Evolutionary conservation across 2,329 filamentous ascomycete genomes (phyloP).

Genomic region (Calcarisporium arbuscula): DNA sequence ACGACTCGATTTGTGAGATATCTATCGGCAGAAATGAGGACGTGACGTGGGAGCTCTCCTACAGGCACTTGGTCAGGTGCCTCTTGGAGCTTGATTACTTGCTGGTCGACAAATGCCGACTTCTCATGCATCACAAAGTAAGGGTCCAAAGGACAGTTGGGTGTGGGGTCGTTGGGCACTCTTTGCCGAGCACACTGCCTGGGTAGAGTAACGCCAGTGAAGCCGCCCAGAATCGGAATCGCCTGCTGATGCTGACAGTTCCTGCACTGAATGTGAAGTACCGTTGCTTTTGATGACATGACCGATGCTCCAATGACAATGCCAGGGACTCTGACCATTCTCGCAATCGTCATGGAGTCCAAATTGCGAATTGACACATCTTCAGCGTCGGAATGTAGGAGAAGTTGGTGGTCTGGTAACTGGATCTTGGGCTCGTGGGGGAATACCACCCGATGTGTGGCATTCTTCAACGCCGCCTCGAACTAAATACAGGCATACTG

Average conservation of each 20-base stretch:
- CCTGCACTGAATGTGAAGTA: slow-evolving; percentile 79
- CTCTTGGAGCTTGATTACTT: slow-evolving; percentile 96
- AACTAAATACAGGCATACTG: slow-evolving; percentile 51
- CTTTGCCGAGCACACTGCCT: slow-evolving; percentile 64
- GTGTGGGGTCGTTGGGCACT: slow-evolving; percentile 57
- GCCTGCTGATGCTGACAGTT: slow-evolving; percentile 70
- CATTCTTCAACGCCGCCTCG: slow-evolving; percentile 81
- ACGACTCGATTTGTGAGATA: slow-evolving; percentile 95
- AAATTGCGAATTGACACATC: slow-evolving; percentile 91
- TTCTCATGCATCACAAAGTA: slow-evolving; percentile 95
- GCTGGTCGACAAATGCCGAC: slow-evolving; percentile 92
- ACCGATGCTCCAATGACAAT: slow-evolving; percentile 98
- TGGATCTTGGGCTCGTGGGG: slow-evolving; percentile 61
- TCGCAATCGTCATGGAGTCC: slow-evolving; percentile 85
- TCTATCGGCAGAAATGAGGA: slow-evolving; percentile 91
- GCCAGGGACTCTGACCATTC: slow-evolving; percentile 92
- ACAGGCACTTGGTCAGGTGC: slow-evolving; percentile 96
- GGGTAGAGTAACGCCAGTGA: slow-evolving; percentile 79
- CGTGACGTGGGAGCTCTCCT: slow-evolving; percentile 89
- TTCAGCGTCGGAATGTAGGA: slow-evolving; percentile 86
- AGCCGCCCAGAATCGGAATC: slow-evolving; percentile 74
- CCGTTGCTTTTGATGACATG: slow-evolving; percentile 90
- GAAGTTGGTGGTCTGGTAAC: slow-evolving; percentile 86
- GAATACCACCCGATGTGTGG: slow-evolving; percentile 89
- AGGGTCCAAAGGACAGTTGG: slow-evolving; percentile 84